phyloP scores from a whole-genome alignment of 345 rosid genomes.

The Clarkia xantiana region DNA sequence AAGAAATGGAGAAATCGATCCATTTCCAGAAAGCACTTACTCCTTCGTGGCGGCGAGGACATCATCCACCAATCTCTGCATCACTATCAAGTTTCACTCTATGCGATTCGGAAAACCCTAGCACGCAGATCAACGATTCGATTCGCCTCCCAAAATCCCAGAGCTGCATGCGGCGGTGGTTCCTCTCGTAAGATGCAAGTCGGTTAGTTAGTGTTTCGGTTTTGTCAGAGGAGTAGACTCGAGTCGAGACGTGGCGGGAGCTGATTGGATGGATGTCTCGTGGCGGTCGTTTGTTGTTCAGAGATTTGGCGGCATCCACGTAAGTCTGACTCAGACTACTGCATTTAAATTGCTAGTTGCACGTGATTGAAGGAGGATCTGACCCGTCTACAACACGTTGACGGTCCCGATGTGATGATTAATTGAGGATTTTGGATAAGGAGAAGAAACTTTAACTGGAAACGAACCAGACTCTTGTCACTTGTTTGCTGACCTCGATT shows the following conservation, averaged over 20 bases:
- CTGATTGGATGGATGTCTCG: conserved; percentile 1
- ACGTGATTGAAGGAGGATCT: not conserved
- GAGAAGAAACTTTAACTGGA: no score
- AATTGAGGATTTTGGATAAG: no score
- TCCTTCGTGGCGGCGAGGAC: conserved; percentile 78
- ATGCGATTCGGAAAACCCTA: no score
- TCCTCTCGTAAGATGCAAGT: conserved; percentile 23
- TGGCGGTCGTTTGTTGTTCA: not conserved
- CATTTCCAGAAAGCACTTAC: conserved; percentile 27
- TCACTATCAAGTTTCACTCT: conserved; percentile 9
- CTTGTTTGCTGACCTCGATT: no score
- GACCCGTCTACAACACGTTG: not conserved
- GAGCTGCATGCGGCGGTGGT: conserved; percentile 15
- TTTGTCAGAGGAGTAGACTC: not conserved
- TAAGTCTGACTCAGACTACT: not conserved
- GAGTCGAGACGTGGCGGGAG: conserved; percentile 9
- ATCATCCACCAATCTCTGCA: conserved; percentile 75
- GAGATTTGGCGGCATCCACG: not conserved
- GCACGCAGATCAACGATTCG: not conserved
- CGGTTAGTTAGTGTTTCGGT: not conserved
- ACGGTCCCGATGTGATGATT: not conserved
- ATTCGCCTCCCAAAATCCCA: not conserved
- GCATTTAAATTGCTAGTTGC: not conserved
- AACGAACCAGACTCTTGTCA: no score
- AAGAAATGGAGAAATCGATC: not conserved